Conservation (phyloP, 805 yeast species). For the Kockiozyma suomiensis region DNA sequence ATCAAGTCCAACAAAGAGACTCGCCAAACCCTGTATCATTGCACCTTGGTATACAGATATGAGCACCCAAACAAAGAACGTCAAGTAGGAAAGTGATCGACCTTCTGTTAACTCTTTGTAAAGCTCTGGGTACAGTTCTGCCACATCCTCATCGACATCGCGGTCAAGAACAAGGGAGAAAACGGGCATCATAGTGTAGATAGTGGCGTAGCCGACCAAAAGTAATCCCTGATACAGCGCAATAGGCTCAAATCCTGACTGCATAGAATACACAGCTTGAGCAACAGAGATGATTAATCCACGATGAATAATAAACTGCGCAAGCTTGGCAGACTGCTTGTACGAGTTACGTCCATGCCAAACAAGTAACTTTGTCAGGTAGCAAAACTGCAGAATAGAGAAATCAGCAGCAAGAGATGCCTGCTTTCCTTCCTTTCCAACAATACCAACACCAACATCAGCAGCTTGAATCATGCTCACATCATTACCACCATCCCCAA, state of each 20-base stretch:
- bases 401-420: constrained; percentile 98
- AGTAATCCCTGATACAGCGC: constrained; percentile 95
- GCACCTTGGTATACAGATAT: constrained; percentile 87
- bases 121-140: constrained; percentile 89
- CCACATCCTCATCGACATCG: constrained; percentile 87
- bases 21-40: constrained; percentile 81
- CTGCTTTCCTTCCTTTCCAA: constrained; percentile 97
- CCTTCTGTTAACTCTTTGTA: constrained; percentile 92
- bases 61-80: constrained; percentile 88
- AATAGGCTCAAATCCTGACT: constrained; percentile 87
- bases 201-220: constrained; percentile 97
- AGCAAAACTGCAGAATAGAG: constrained; percentile 88
- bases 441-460: constrained; percentile 98
- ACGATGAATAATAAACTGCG: constrained; percentile 95
- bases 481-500: constrained; percentile 99
- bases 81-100: constrained; percentile 77
- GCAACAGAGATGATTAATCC: constrained; percentile 92
- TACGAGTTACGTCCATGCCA: constrained; percentile 99
- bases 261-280: constrained; percentile 88
- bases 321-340: constrained; percentile 90
- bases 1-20: constrained; percentile 67
- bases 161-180: constrained; percentile 88
- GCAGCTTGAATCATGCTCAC: constrained; percentile 99
- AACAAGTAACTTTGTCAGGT: constrained; percentile 76
- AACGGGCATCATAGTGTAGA: constrained; percentile 98